A percentile compares a stretch with the other conserved stretches of the same genome.
phyloP scores from a whole-genome alignment of 208 protist genomes.

The Leishmania amazonensis region DNA sequence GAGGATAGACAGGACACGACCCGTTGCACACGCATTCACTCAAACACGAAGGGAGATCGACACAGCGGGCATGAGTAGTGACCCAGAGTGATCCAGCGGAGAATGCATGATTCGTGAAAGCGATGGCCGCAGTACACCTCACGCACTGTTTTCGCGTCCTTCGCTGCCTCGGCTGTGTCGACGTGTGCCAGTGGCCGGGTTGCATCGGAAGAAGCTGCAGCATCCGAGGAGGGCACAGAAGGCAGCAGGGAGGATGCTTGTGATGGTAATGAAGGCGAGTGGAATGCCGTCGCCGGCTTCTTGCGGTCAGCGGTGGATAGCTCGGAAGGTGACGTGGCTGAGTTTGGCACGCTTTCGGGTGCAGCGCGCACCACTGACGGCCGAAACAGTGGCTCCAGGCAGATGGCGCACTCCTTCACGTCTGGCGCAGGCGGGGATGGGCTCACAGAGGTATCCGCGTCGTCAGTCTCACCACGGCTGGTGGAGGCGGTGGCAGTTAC shows the following conservation, averaged over 20 bases:
- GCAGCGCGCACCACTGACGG: neutral
- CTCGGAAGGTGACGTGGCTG: neutral
- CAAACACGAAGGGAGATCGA: conserved; percentile 27
- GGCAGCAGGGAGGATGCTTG: neutral
- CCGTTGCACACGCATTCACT: neutral
- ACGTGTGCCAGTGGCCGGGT: neutral
- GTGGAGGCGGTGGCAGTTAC: neutral
- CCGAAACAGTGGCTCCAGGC: conserved; percentile 12
- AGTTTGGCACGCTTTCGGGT: neutral
- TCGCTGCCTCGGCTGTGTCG: neutral
- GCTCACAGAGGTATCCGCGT: neutral
- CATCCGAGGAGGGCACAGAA: neutral
- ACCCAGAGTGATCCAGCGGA: conserved; percentile 22
- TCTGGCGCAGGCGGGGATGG: neutral
- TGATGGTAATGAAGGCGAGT: neutral
- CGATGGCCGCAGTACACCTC: conserved; percentile 41
- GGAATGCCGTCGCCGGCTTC: neutral
- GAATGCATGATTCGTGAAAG: conserved; percentile 38
- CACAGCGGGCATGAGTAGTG: conserved; percentile 46
- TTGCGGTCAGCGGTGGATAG: neutral
- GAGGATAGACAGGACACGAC: neutral
- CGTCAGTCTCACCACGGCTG: neutral
- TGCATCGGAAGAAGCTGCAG: neutral
- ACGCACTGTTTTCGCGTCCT: neutral
- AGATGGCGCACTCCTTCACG: conserved; percentile 17